Evolutionary conservation across 495 filamentous ascomycete species (phyloP), one percentile per base, ranked within the genome.

Genomic region (Aeminium ludgeri): DNA sequence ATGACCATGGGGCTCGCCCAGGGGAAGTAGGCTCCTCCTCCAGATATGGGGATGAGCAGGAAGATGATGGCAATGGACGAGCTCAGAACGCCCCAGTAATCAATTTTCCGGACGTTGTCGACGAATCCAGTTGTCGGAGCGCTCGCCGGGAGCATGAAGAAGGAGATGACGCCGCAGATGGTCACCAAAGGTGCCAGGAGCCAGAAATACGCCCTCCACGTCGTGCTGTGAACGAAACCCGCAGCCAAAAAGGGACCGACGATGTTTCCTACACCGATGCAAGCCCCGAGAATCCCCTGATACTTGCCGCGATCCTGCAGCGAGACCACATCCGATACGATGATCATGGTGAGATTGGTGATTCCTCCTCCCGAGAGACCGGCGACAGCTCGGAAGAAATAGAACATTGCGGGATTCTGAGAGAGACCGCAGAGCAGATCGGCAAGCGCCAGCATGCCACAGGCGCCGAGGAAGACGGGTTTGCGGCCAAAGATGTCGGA

Each of bases 1-100:
- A 80, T 76, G 2, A 77, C 66, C 59, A 77, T 63, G 0, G 71
- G 58, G 2, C 72, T 75, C 36, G 67, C 49, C 74, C 73, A 79
- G 4, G 62, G 51, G 43, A 75, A 78, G 40, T 69, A 71, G 3
- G 66, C 67, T 0, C 75, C 74, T 18, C 70, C 73, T 3, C 72
- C 74, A 3, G 72, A 76, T 20, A 78, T 67, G 12, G 74, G 73
- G 44, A 78, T 74, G 33, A 78, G 57, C 15, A 74, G 35, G 37
- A 75, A 66, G 17, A 76, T 64, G 23, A 76, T 64, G 0, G 63
- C 69, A 25, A 66, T 61, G 0, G 65, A 67, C 6, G 65, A 69
- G 1, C 65, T 57, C 6, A 69, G 30, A 6, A 70, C 49, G 6
- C 72, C 73, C 11, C 51, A 66, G 44, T 65, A 74, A 45, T 78